Evolutionary conservation across 2,329 filamentous ascomycete genomes (phyloP), one percentile per base, ranked within the genome.

Genomic region (Penicillium sp.): DNA sequence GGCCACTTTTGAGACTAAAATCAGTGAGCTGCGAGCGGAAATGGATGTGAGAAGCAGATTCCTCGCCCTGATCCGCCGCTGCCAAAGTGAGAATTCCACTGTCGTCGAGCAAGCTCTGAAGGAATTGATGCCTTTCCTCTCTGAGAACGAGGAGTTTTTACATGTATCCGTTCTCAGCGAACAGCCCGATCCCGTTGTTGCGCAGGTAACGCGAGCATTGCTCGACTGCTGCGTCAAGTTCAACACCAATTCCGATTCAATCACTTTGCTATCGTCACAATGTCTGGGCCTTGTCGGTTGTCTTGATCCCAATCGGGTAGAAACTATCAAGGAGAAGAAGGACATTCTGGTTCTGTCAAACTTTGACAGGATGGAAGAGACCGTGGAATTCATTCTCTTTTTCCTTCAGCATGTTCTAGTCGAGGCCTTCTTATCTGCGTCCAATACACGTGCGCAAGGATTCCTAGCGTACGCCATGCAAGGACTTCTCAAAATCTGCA

Each of bases 381-480:
- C 89, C 0, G 88, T 91, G 16, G 87, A 95, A 61, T 99, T 98
- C 74, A 86, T 92, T 7, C 82, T 95, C 41, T 92, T 93, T 68
- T 82, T 96, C 49, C 82, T 99, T 16, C 89, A 96, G 69, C 85
- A 96, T 70, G 89, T 96, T 7, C 80, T 99, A 11, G 92, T 98
- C 27, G 92, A 93, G 60, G 89, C 93, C 0, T 99, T 99, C 70
- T 81, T 96, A 44, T 96, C 94, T 1, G 90, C 91, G 1, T 95
- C 90, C 0, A 96, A 97, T 72, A 90, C 92, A 2, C 88, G 87
- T 64, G 84, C 92, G 6, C 95, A 98, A 74, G 93, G 92, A 0
- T 96, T 96, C 71, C 82, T 99, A 18, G 94, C 94, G 1, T 99
- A 90, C 75, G 91, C 89, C 2, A 97, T 99, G 87, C 95, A 99